Conservation (phyloP, 2,329 filamentous ascomycete species). For the Xylariales sp. region DNA sequence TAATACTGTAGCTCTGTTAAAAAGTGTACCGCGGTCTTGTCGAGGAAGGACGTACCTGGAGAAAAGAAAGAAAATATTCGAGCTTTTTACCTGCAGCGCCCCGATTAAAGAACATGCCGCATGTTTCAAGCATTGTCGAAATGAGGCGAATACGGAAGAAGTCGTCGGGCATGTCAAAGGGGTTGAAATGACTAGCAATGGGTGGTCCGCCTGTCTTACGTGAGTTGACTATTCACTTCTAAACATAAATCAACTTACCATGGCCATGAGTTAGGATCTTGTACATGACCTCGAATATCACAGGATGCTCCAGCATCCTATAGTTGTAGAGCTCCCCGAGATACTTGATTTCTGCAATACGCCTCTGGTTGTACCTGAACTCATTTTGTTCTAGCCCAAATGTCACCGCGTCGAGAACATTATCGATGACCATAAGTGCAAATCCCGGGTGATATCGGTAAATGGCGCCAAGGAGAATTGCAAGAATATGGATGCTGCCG, state of each 20-base stretch:
- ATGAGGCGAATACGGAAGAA: slow-evolving; percentile 95
- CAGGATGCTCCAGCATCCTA: slow-evolving; percentile 92
- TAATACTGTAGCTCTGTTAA: slow-evolving; percentile 75
- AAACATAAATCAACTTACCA: slow-evolving; percentile 56
- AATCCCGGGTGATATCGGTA: slow-evolving; percentile 94
- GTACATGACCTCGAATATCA: slow-evolving; percentile 96
- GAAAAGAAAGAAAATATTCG: slow-evolving; percentile 96
- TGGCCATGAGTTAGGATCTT: slow-evolving; percentile 94
- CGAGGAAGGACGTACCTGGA: slow-evolving; percentile 71
- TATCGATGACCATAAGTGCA: slow-evolving; percentile 90
- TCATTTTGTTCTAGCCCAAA: slow-evolving; percentile 94
- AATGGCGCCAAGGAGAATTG: slow-evolving; percentile 87
- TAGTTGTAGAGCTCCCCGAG: slow-evolving; percentile 98
- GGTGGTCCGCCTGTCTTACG: slow-evolving; percentile 75
- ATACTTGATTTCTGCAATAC: slow-evolving; percentile 96
- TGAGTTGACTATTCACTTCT: slow-evolving; percentile 24
- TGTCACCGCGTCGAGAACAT: slow-evolving; percentile 86
- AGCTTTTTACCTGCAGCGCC: slow-evolving; percentile 95
- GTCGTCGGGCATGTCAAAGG: slow-evolving; percentile 89
- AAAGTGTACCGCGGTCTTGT: slow-evolving; percentile 20
- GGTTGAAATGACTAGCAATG: slow-evolving; percentile 78
- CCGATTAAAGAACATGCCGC: slow-evolving; percentile 94
- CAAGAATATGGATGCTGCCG: slow-evolving; percentile 93
- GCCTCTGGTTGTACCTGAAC: slow-evolving; percentile 95
- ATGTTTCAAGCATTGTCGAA: slow-evolving; percentile 91